Evolutionary conservation across 169 alveolate genomes (phyloP).

Genomic region (Plasmodium vinckei): DNA sequence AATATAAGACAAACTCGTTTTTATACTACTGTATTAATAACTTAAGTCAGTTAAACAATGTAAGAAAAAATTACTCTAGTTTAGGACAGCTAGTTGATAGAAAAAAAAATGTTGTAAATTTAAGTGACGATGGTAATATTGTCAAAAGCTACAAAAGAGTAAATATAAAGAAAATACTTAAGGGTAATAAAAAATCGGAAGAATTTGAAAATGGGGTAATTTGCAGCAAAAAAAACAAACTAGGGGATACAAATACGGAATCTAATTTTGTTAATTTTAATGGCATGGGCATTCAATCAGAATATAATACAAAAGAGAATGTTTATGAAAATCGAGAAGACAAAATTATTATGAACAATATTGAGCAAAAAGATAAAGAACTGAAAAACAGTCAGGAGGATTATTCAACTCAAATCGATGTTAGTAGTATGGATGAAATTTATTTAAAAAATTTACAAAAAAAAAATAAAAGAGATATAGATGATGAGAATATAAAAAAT

Average conservation of each 20-base stretch:
- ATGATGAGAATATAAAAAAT: slow-evolving; percentile 47
- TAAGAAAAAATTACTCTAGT: slow-evolving; percentile 4
- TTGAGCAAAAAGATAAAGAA: not conserved
- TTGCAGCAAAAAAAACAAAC: not conserved
- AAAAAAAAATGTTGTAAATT: slow-evolving; percentile 20
- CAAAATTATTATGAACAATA: not conserved
- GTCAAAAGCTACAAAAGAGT: slow-evolving; percentile 51
- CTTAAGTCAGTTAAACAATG: not conserved
- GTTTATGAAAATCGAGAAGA: not conserved
- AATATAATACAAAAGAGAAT: not conserved
- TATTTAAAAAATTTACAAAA: not conserved
- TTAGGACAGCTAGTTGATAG: slow-evolving; percentile 33
- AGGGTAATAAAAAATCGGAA: slow-evolving; percentile 18
- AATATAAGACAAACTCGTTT: not conserved
- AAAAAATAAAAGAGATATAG: slow-evolving; percentile 2
- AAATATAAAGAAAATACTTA: slow-evolving; percentile 60
- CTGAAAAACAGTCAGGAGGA: not conserved
- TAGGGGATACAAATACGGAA: not conserved
- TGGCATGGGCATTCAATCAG: not conserved
- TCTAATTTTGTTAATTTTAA: not conserved
- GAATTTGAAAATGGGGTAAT: not conserved
- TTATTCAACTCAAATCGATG: not conserved
- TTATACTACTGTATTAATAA: not conserved
- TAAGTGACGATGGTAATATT: slow-evolving; percentile 10
- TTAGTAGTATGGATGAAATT: not conserved